These are phyloP conservation scores for Blastocystis sp. DNA, from an alignment of 352 stramenopile species.

Conservation along the genomic window DNA sequence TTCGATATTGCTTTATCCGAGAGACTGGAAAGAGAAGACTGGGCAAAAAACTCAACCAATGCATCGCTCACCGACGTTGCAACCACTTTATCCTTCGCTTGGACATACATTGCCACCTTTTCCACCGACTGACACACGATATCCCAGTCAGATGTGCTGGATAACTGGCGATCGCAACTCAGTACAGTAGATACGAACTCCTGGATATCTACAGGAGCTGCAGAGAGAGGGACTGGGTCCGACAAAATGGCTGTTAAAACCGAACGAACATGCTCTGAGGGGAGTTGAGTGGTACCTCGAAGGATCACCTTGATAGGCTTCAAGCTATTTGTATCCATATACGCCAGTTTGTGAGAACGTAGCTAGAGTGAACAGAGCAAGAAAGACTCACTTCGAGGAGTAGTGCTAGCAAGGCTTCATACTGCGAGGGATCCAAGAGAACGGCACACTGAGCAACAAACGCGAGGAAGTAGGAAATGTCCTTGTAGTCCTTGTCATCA, in stretches of 20 bases:
- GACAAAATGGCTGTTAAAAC: not conserved
- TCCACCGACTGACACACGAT: not conserved
- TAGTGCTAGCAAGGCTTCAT: not conserved
- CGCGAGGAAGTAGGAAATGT: not conserved
- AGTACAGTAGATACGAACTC: not conserved
- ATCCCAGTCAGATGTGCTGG: not conserved
- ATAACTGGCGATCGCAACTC: not conserved
- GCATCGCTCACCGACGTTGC: not conserved
- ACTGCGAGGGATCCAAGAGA: not conserved
- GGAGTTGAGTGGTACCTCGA: not conserved
- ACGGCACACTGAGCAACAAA: not conserved
- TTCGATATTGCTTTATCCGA: too few species aligned
- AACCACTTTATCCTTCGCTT: not conserved
- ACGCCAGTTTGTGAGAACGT: not conserved
- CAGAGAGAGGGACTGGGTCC: not conserved
- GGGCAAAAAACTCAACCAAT: not conserved
- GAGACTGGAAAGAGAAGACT: too few species aligned
- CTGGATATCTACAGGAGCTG: not conserved
- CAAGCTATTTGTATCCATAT: not conserved
- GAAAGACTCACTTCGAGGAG: not conserved
- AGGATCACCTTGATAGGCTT: slow-evolving; percentile 2
- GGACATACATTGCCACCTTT: not conserved
- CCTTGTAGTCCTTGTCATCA: not conserved
- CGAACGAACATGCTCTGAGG: not conserved
- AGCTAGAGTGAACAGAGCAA: not conserved